Base-by-base conservation (phyloP, 2,329 filamentous ascomycete species). In the Dactylellina drechsleri region DNA sequence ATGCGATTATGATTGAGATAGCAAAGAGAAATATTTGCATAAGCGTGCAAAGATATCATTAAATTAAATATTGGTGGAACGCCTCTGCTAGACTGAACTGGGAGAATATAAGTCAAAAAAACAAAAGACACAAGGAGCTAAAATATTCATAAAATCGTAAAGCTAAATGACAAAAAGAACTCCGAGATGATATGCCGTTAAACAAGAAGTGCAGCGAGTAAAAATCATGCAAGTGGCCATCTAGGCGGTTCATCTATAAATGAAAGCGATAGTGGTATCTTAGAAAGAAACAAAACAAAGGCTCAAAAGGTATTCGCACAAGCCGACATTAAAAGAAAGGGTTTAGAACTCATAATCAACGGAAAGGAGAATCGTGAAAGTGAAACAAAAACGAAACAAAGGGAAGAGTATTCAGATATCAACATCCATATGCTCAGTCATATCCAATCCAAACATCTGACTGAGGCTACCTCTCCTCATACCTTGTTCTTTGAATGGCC, bases 391-490 rank as follows among this genome's bases (percentile, higher is more conserved):
- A 57, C 47, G 57, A 10, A 41, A 49, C 58, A 53, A 57, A 26
- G 28, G 60, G 58, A 60, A 57, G 23, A 3, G 57, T 16, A 49
- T 61, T 75, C 20, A 75, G 31, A 68, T 36, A 57, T 75, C 71
- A 41, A 75, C 64, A 40, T 75, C 71, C 71, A 75, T 75, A 23
- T 75, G 64, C 31, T 75, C 71, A 0, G 53, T 58, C 52, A 75
- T 66, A 6, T 45, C 26, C n/a, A 68, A 41, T 12, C 71, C 71
- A 49, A 75, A 75, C 71, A 75, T 75, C 47, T 75, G 71, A 52
- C 71, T 75, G 31, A 75, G 26, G 40, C 71, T 64, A 20, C 71
- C 64, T 43, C 59, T 57, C 31, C 65, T 59, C 15, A 41, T n/a
- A 36, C 49, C 53, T 36, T 36, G 31, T 8, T 7, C 1, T 2